Conservation (phyloP, 768 basidiomycete species). For the Lepiota brunneoincarnata region DNA sequence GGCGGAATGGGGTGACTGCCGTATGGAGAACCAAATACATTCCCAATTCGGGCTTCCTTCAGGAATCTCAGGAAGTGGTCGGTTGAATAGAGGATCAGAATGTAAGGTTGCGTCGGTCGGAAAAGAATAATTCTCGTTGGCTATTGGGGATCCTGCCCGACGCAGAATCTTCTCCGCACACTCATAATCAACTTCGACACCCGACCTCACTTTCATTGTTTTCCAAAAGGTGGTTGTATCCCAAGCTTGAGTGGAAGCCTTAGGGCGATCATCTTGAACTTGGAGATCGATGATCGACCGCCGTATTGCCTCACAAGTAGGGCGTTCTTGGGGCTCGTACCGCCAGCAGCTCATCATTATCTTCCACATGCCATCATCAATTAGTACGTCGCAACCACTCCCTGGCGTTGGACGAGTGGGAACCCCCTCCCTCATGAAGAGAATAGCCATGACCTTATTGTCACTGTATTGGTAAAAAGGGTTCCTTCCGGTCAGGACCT, state of each 20-base stretch:
- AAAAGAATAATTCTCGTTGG: no score
- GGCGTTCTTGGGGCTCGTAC: background rate
- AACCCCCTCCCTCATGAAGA: no score
- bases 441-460: no score
- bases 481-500: background rate
- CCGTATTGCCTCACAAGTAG: background rate
- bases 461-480: background rate
- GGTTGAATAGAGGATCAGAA: no score
- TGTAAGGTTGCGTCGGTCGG: no score
- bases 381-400: background rate
- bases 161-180: background rate
- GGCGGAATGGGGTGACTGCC: no score
- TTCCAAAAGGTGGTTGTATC: background rate
- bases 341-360: background rate
- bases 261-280: background rate
- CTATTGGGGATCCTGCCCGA: no score
- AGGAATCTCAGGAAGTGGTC: no score
- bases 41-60: no score
- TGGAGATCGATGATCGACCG: background rate
- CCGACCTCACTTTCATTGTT: background rate
- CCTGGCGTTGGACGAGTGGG: background rate
- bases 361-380: background rate
- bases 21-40: no score
- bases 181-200: background rate
- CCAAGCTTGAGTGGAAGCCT: background rate